Conservation (phyloP, 228 moss, liverwort and hornwort genomes). For the Sphagnum magellanicum region DNA sequence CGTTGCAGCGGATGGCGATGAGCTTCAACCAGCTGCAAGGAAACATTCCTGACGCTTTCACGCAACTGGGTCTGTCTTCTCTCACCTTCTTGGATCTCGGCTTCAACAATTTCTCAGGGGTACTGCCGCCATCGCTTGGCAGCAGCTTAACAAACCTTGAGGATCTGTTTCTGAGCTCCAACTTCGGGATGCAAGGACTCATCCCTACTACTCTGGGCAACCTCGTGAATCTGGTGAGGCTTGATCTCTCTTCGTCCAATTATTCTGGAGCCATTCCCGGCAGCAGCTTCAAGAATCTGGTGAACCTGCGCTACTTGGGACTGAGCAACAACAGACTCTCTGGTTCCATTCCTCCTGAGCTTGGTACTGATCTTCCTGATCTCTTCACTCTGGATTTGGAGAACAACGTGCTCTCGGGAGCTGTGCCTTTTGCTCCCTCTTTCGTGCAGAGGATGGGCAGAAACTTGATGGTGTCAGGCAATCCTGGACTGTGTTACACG, state of each 20-base stretch:
- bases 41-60: constrained; percentile 23
- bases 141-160: constrained; percentile 18
- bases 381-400: constrained; percentile 55
- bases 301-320: constrained; percentile 24
- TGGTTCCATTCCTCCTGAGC: constrained; percentile 25
- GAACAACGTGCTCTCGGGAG: constrained; percentile 47
- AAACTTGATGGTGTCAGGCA: constrained; percentile 37
- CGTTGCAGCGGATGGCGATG: constrained; percentile 41
- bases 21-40: constrained; percentile 39
- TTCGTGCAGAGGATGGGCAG: constrained; percentile 56
- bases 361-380: constrained; percentile 28
- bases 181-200: constrained; percentile 10
- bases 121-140: constrained; percentile 26
- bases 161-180: constrained; percentile 55
- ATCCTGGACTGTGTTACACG: constrained; percentile 47
- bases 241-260: constrained; percentile 30
- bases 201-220: constrained; percentile 24
- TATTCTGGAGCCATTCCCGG: constrained; percentile 30
- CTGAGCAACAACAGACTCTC: constrained; percentile 51
- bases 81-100: constrained; percentile 57
- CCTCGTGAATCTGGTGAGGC: constrained; percentile 24
- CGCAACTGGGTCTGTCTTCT: constrained; percentile 9
- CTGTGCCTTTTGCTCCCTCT: constrained; percentile 38
- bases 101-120: constrained; percentile 25
- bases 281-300: constrained; percentile 6